Conservation (phyloP, 768 basidiomycete genomes). For the Dendrothele bispora region DNA sequence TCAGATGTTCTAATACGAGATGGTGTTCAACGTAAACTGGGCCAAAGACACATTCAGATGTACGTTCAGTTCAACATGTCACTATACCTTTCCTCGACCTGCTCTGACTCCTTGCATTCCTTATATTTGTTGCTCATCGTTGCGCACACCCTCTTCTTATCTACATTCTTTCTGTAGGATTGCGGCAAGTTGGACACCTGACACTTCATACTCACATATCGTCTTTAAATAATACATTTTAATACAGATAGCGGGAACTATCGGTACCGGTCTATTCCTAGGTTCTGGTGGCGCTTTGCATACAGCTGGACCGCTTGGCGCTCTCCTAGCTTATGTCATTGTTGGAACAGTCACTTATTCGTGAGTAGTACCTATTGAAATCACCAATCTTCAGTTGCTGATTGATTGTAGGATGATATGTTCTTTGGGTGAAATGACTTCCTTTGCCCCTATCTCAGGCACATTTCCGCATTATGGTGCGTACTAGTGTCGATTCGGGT, state of each 20-base stretch:
- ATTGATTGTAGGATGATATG: slow-evolving; percentile 50
- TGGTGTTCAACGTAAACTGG: slow-evolving; percentile 67
- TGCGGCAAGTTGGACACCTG: too few relatives aligned
- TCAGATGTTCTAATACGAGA: too few relatives aligned
- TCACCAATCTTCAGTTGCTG: background rate
- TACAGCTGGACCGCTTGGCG: slow-evolving; percentile 65
- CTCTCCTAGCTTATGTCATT: slow-evolving; percentile 60
- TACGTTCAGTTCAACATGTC: slow-evolving; percentile 26
- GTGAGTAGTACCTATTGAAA: slow-evolving; percentile 30
- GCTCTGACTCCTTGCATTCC: slow-evolving; percentile 18
- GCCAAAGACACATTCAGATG: slow-evolving; percentile 83
- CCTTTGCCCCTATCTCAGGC: slow-evolving; percentile 75
- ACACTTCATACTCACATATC: too few relatives aligned
- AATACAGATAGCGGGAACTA: slow-evolving; percentile 70
- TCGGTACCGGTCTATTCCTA: slow-evolving; percentile 74
- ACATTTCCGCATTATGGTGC: slow-evolving; percentile 73
- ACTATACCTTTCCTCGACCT: background rate
- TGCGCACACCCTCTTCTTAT: background rate
- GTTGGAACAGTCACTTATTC: slow-evolving; percentile 70
- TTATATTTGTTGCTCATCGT: slow-evolving; percentile 58
- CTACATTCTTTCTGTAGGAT: background rate
- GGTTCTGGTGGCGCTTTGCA: slow-evolving; percentile 64
- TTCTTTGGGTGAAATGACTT: slow-evolving; percentile 78
- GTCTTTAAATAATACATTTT: too few relatives aligned
- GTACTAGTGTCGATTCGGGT: slow-evolving; percentile 6